phyloP scores from a whole-genome alignment of 768 basidiomycete species.

The Ephemerocybe angulata region DNA sequence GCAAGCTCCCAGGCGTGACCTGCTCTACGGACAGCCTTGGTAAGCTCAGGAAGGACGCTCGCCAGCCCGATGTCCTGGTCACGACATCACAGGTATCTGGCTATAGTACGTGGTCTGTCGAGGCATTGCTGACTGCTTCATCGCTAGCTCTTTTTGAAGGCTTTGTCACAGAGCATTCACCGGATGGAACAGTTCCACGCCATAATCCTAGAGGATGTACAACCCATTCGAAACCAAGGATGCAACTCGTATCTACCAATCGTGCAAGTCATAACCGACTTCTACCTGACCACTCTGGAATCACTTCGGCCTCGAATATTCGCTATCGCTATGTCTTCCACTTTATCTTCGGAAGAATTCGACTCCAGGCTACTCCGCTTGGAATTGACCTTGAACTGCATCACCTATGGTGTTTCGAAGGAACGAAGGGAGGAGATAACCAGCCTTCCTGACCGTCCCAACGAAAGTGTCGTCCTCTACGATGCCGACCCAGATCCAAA shows the following conservation, averaged over 20 bases:
- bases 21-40: neutral
- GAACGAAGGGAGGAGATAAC: conserved; percentile 29
- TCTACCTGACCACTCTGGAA: conserved; percentile 35
- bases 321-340: conserved; percentile 30
- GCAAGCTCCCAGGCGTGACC: neutral
- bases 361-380: conserved; percentile 35
- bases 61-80: conserved; percentile 1
- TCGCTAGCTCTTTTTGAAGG: conserved; percentile 1
- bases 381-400: conserved; percentile 37
- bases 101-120: too few species aligned
- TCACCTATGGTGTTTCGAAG: conserved; percentile 34
- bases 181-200: conserved; percentile 42
- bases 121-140: neutral
- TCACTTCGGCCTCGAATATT: conserved; percentile 42
- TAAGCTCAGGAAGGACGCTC: neutral
- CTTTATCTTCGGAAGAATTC: conserved; percentile 20
- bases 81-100: conserved; percentile 11
- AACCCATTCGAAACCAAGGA: conserved; percentile 32
- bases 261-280: conserved; percentile 42
- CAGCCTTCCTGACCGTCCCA: conserved; percentile 37
- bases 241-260: conserved; percentile 35
- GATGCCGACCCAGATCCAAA: conserved; percentile 19
- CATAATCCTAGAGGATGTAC: conserved; percentile 43
- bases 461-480: conserved; percentile 54
- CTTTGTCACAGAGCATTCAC: conserved; percentile 32